phyloP scores from a whole-genome alignment of 345 rosid species.

The Eucalyptus sideroxylon region DNA sequence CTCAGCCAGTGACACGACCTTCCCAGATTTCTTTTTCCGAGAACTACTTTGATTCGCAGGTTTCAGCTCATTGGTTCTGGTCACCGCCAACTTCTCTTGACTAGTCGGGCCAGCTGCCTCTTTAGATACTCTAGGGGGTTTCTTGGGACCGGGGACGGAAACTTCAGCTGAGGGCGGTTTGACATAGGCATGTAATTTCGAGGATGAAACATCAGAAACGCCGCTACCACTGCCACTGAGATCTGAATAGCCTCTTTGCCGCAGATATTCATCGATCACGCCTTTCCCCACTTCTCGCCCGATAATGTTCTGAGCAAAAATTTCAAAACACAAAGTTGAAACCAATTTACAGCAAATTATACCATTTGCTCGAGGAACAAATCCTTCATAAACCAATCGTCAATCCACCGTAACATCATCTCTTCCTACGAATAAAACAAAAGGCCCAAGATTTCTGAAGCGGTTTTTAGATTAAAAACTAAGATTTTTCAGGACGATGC shows the following conservation, averaged over 20 bases:
- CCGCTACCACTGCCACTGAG: neutral
- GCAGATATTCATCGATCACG: conserved; percentile 71
- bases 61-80: conserved; percentile 8
- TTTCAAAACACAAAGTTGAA: neutral
- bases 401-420: neutral
- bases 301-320: conserved; percentile 53
- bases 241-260: conserved; percentile 48
- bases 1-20: conserved; percentile 80
- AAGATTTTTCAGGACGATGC: neutral
- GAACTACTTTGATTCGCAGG: conserved; percentile 24
- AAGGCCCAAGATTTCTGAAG: neutral
- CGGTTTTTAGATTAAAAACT: neutral
- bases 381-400: neutral
- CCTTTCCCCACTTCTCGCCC: conserved; percentile 61
- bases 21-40: conserved; percentile 81
- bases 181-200: conserved; percentile 60
- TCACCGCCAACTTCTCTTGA: conserved; percentile 5
- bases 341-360: neutral
- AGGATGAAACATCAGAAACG: conserved; percentile 15
- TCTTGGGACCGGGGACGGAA: conserved; percentile 32
- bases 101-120: conserved; percentile 17
- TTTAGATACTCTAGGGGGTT: conserved; percentile 31
- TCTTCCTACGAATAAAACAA: neutral
- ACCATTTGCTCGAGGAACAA: neutral
- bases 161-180: conserved; percentile 51